A percentile compares a stretch with the other conserved stretches of the same genome.
Conservation (phyloP, 202 grass and related monocot species). For the Schoenoplectus triqueter region DNA sequence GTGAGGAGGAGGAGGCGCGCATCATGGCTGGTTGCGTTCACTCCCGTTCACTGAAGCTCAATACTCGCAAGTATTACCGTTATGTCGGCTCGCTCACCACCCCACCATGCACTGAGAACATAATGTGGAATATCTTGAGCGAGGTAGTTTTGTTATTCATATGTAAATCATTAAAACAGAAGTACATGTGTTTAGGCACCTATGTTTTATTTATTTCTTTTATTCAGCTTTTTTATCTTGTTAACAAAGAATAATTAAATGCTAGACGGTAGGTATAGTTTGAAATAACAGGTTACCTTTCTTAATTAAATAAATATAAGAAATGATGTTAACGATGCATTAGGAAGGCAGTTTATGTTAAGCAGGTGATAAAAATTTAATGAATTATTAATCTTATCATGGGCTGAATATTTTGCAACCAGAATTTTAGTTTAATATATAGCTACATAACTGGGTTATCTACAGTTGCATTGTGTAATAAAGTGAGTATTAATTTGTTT, state of each 20-base stretch:
- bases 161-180: not conserved
- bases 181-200: not conserved
- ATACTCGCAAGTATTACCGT: conserved; percentile 58
- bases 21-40: conserved; percentile 38
- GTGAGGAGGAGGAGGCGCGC: conserved; percentile 32
- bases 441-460: no score
- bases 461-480: no score
- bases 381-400: no score
- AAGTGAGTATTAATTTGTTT: not conserved
- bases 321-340: no score
- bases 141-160: conserved; percentile 46
- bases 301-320: no score
- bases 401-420: not conserved
- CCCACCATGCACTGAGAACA: conserved; percentile 72
- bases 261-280: no score
- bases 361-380: no score
- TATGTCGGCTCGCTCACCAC: conserved; percentile 69
- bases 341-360: no score
- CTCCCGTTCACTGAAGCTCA: conserved; percentile 43
- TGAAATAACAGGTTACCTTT: no score
- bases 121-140: conserved; percentile 68
- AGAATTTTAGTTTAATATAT: not conserved
- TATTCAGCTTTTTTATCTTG: no score
- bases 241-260: no score
- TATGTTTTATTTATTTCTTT: not conserved